Base-by-base conservation (phyloP, 2,329 filamentous ascomycete genomes). In the Aspergillus transmontanensis region DNA sequence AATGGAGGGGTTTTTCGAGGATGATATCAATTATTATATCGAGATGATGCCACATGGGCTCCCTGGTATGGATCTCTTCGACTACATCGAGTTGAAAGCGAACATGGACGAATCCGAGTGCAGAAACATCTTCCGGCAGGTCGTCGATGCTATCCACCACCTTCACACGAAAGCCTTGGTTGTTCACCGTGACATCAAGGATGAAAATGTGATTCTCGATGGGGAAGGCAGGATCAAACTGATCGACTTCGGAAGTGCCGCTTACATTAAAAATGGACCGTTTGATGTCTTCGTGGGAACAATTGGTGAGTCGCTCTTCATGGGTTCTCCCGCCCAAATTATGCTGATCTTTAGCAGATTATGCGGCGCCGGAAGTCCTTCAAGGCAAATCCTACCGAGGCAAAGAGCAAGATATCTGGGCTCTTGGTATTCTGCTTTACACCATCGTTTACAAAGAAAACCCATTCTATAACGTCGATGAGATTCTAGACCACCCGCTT, bases 361-460 rank as follows among this genome's bases (percentile, higher is more conserved):
- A 99, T 79, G 95, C 95, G 53, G 95, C 95, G 7, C 95, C 95
- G n/a, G 95, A 99, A 82, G 95, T 99, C 60, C 86, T 99, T 56
- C 93, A 93, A 62, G 95, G 95, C 55, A 90, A 90, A 71, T 90
- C 94, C 19, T 99, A 99, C 79, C 88, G 91, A 69, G 95, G 95
- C 73, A 97, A 96, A 79, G 94, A 97, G 77, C 95, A 99, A 82
- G 95, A 99, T 74, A 93, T 99, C 34, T 99, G 95, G 95, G 95
- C 95, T 0, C 85, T 99, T 19, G 95, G 95, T 28, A 98, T 99
- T 73, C 86, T 99, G 30, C 87, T 99, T 16, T 99, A 99, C 82
- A 99, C 95, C 32, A 97, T 99, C 74, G 91, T 98, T 73, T 99
- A 99, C 85, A 99, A 98, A 81, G 95, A 99, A 81, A 99, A 99